Evolutionary conservation across 257 asterid genomes (phyloP), one percentile per base, ranked within the genome.

Genomic region (Salvia hispanica): DNA sequence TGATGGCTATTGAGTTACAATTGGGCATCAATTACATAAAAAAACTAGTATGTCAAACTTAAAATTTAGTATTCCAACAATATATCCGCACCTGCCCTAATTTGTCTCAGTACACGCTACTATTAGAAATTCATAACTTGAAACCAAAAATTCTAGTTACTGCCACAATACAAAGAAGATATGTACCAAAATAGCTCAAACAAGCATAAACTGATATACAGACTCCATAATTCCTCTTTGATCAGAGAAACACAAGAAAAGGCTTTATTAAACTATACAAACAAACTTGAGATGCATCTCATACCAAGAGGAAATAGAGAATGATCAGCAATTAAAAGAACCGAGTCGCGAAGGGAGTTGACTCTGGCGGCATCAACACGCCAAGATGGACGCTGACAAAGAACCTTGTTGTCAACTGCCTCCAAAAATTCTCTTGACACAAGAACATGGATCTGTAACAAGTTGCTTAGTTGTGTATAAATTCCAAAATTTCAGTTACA

Each of bases 371-470:
- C 96, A 78, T 84, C 87, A 65, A 88, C 91, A 62, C 99, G 86
- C 89, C 89, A 84, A 60, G 95, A 69, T 72, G 99, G 99, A 56
- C 99, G 99, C 78, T 84, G 81, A 71, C 66, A 43, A 58, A 77
- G 84, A 80, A 88, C 96, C 67, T 87, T 88, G 40, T 61, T 76
- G 70, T 88, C 97, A 74, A 94, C 82, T 61, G 90, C 90, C 86
- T 87, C 96, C 80, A 94, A 80, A 79, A 94, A 94, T 58, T 91
- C 90, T 79, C 81, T 82, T 39, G 95, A 84, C 66, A 85, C 99
- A 28, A 11, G 80, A 70, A 94, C 71, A 56, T 72, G 83, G 67
- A 77, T 87, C 98, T 92, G 83, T 66, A 57, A 73, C 76, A 50
- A 44, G 56, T 33, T 58, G 64, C 48, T 50, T 66, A 31, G 59